Conservation (phyloP, 208 protist species). For the Trichomonas gallinae region DNA sequence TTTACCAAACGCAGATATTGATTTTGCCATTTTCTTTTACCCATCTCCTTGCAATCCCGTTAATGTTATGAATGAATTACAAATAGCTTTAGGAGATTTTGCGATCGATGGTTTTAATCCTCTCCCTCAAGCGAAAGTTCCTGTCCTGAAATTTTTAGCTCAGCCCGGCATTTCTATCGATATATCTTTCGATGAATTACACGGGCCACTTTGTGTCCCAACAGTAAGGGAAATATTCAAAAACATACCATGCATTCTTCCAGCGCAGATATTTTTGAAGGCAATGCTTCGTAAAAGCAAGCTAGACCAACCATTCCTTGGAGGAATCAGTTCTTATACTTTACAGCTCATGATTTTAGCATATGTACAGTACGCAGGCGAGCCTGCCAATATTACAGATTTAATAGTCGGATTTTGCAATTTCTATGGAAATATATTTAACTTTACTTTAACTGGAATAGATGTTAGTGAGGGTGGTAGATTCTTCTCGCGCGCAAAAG, state of each 20-base stretch:
- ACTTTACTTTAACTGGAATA: not conserved
- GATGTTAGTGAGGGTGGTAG: not conserved
- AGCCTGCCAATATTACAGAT: not conserved
- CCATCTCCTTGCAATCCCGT: not conserved
- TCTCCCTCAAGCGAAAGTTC: not conserved
- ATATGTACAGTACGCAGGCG: not conserved
- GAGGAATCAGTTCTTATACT: not conserved
- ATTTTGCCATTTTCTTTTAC: not conserved
- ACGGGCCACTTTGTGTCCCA: not conserved
- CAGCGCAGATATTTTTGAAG: not conserved
- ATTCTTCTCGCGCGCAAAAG: not conserved
- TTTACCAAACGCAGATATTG: not conserved
- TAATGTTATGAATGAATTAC: not conserved
- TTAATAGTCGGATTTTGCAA: not conserved
- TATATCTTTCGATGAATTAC: not conserved
- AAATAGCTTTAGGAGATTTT: not conserved
- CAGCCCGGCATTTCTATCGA: not conserved
- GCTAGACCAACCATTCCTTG: not conserved
- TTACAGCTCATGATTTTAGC: not conserved
- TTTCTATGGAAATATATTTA: conserved; percentile 10
- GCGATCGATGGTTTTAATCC: not conserved
- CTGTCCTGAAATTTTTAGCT: not conserved
- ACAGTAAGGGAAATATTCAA: not conserved
- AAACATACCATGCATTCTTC: not conserved
- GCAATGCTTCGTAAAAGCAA: not conserved